Evolutionary conservation across 345 rosid genomes (phyloP).

Genomic region (Clarkia xantiana): DNA sequence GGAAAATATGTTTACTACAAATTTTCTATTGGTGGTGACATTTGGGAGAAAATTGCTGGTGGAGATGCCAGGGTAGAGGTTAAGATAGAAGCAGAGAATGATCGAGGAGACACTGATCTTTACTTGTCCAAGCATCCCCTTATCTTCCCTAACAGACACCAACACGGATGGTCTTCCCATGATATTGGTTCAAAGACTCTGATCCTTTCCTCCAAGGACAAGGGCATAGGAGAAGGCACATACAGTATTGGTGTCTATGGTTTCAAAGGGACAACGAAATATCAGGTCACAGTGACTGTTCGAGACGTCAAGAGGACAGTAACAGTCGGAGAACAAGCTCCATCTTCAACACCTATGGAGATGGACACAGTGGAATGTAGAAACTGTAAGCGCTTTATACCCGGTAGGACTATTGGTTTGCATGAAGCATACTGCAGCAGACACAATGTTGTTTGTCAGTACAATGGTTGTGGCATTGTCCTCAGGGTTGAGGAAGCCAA

Average conservation of each 20-base stretch:
- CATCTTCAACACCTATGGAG: slow-evolving; percentile 41
- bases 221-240: slow-evolving; percentile 44
- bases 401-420: slow-evolving; percentile 60
- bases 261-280: slow-evolving; percentile 59
- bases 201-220: slow-evolving; percentile 59
- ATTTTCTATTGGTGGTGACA: slow-evolving; percentile 40
- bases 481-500: slow-evolving; percentile 63
- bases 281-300: slow-evolving; percentile 30
- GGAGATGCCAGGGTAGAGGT: slow-evolving; percentile 46
- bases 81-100: slow-evolving; percentile 48
- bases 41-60: slow-evolving; percentile 30
- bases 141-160: slow-evolving; percentile 66
- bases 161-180: slow-evolving; percentile 90
- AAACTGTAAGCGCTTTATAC: slow-evolving; percentile 77
- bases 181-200: slow-evolving; percentile 67
- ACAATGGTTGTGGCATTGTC: slow-evolving; percentile 61
- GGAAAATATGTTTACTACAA: slow-evolving; percentile 62
- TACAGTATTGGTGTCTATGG: slow-evolving; percentile 79
- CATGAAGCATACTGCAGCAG: slow-evolving; percentile 86
- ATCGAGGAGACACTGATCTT: slow-evolving; percentile 68
- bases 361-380: slow-evolving; percentile 66
- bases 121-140: slow-evolving; percentile 75
- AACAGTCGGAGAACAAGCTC: slow-evolving; percentile 45
- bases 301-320: slow-evolving; percentile 32
- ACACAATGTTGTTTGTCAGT: slow-evolving; percentile 59